Base-by-base conservation (phyloP, 2,329 filamentous ascomycete genomes). In the Botrytis aclada region DNA sequence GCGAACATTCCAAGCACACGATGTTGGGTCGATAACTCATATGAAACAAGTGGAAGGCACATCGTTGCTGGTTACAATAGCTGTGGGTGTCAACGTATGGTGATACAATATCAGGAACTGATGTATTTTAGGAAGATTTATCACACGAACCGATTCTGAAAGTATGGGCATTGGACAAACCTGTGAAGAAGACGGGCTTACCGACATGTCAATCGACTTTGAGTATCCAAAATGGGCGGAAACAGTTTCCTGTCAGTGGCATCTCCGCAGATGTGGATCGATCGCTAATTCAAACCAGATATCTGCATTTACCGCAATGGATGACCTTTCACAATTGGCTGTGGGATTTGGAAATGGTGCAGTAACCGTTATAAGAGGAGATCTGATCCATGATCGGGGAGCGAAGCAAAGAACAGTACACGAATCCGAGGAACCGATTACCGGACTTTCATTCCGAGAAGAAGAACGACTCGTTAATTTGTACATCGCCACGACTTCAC, bases 141-240 rank as follows among this genome's bases (percentile, higher is more conserved):
- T 92, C 92, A 56, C 92, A 88, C 78, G 94, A 98, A 78, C 95
- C 96, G 0, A 88, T 95, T 32, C 83, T 99, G 74, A 98, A 97
- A 82, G 95, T 98, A n/a, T 99, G 96, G 96, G 95, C 94, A 34
- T 86, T 99, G 77, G 95, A 98, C 81, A 97, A 95, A 83, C 87
- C 92, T 6, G 94, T 97, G 77, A 98, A 96, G 87, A 98, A 97
- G 86, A 97, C 93, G 7, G 94, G 94, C 60, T 86, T 92, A 75
- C 96, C 96, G 25, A 93, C 91, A 56, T 98, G 96, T 81, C 86
- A 97, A 77, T 97, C 93, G 80, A 96, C 92, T 1, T 84, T 98
- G 69, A 90, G 87, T 34, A 92, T 99, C 76, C 93, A 94, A 81
- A 98, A 98, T 84, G 94, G 93, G 58, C 89, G 93, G 81, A 94